Evolutionary conservation across 2,329 filamentous ascomycete species (phyloP).

Genomic region (Arachnopeziza araneosa): DNA sequence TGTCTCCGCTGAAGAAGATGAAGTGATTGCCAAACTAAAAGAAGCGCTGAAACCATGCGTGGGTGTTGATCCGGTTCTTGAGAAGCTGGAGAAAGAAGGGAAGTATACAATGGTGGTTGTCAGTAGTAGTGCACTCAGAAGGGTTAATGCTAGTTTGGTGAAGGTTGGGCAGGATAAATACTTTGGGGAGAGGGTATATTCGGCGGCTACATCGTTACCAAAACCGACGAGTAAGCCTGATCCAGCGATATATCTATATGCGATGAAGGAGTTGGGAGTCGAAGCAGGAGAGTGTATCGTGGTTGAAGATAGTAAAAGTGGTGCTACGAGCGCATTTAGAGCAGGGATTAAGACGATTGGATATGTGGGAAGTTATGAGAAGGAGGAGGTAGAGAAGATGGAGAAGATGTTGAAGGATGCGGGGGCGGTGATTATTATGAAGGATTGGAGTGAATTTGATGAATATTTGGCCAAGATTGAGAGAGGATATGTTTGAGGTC

Average conservation of each 20-base stretch:
- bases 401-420: conserved; percentile 52
- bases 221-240: conserved; percentile 87
- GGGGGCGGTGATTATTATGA: conserved; percentile 58
- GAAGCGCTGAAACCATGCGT: conserved; percentile 61
- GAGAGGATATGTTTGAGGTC: conserved; percentile 14
- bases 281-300: conserved; percentile 68
- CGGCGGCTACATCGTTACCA: conserved; percentile 70
- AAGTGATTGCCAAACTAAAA: conserved; percentile 75
- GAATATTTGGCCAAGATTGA: conserved; percentile 21
- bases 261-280: conserved; percentile 68
- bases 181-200: conserved; percentile 75
- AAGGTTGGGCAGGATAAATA: conserved; percentile 76
- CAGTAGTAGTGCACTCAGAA: conserved; percentile 70
- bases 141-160: conserved; percentile 71
- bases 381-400: conserved; percentile 58
- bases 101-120: conserved; percentile 76
- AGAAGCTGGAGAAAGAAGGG: conserved; percentile 52
- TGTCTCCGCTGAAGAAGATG: conserved; percentile 72
- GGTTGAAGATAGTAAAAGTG: conserved; percentile 85
- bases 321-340: conserved; percentile 68
- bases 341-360: conserved; percentile 77
- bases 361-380: conserved; percentile 73
- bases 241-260: conserved; percentile 79
- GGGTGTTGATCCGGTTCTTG: conserved; percentile 63
- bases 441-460: conserved; percentile 50